Conservation (phyloP, 2,329 filamentous ascomycete genomes). For the Xylaria sp. region DNA sequence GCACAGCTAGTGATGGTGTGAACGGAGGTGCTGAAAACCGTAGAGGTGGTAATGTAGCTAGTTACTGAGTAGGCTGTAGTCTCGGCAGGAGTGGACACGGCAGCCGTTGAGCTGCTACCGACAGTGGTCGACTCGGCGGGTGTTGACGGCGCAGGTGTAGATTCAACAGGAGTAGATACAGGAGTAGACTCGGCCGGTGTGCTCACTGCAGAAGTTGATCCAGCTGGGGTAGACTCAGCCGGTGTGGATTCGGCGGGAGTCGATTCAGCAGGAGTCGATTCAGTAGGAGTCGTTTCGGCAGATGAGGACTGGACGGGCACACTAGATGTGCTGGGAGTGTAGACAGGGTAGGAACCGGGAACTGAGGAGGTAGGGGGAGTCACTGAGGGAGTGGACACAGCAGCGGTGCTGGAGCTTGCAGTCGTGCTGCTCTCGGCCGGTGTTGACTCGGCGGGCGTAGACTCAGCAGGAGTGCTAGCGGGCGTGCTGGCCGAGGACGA, state of each 20-base stretch:
- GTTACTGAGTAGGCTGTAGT: constrained; percentile 44
- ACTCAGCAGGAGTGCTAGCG: not conserved
- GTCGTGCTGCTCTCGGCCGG: not conserved
- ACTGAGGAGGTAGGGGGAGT: too few species aligned
- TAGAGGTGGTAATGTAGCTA: constrained; percentile 60
- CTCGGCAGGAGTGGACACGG: constrained; percentile 41
- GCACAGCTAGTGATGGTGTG: constrained; percentile 65
- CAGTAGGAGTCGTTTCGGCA: constrained; percentile 20
- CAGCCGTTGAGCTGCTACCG: constrained; percentile 37
- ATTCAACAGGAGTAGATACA: constrained; percentile 36
- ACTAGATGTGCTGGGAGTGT: not conserved
- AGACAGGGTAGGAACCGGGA: too few species aligned
- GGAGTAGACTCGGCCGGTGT: constrained; percentile 34
- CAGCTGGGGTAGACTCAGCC: constrained; percentile 32
- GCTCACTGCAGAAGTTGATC: constrained; percentile 23
- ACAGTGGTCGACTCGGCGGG: constrained; percentile 33
- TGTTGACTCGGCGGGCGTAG: constrained; percentile 1
- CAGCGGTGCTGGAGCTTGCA: too few species aligned
- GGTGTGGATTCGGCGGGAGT: constrained; percentile 30
- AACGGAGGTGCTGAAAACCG: constrained; percentile 62
- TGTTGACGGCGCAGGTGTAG: constrained; percentile 31
- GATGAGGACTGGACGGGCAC: constrained; percentile 22
- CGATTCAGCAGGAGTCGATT: constrained; percentile 19
- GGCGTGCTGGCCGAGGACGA: not conserved
- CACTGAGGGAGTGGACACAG: too few species aligned